Conservation (phyloP, 257 asterid species). For the Scutellaria galericulata region DNA sequence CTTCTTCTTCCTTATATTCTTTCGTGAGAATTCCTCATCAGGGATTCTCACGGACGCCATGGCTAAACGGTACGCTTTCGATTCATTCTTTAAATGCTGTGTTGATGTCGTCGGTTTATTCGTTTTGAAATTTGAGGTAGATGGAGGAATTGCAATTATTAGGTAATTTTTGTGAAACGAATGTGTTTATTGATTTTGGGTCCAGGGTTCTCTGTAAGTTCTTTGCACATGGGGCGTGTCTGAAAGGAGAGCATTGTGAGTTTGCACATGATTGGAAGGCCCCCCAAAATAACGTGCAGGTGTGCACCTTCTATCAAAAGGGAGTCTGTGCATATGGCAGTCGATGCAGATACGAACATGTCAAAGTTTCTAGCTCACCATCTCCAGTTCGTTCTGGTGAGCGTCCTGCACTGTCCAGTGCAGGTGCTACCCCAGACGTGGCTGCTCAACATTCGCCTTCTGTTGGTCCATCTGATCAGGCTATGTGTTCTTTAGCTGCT, state of each 20-base stretch:
- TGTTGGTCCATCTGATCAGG: constrained; percentile 61
- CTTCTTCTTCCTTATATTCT: constrained; percentile 10
- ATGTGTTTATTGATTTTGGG: constrained; percentile 31
- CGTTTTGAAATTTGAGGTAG: not conserved
- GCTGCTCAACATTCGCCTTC: constrained; percentile 43
- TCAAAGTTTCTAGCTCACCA: constrained; percentile 54
- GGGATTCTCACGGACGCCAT: constrained; percentile 42
- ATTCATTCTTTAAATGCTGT: not conserved
- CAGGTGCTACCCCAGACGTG: constrained; percentile 25
- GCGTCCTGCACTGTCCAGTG: constrained; percentile 35
- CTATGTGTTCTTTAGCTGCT: constrained; percentile 88
- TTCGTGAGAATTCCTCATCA: constrained; percentile 29
- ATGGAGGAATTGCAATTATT: not conserved
- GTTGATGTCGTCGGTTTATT: too few relatives aligned
- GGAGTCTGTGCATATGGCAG: constrained; percentile 85
- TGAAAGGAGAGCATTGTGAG: constrained; percentile 91
- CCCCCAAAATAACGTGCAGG: constrained; percentile 78
- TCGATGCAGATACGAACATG: constrained; percentile 91
- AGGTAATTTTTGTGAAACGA: constrained; percentile 15
- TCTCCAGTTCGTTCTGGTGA: constrained; percentile 57
- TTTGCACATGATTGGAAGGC: constrained; percentile 86
- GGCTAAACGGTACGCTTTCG: constrained; percentile 45
- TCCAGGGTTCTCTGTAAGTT: constrained; percentile 92
- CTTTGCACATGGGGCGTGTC: constrained; percentile 90
- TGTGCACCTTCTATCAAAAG: constrained; percentile 88